phyloP scores from a whole-genome alignment of 257 asterid species.

The Voacanga thouarsii region DNA sequence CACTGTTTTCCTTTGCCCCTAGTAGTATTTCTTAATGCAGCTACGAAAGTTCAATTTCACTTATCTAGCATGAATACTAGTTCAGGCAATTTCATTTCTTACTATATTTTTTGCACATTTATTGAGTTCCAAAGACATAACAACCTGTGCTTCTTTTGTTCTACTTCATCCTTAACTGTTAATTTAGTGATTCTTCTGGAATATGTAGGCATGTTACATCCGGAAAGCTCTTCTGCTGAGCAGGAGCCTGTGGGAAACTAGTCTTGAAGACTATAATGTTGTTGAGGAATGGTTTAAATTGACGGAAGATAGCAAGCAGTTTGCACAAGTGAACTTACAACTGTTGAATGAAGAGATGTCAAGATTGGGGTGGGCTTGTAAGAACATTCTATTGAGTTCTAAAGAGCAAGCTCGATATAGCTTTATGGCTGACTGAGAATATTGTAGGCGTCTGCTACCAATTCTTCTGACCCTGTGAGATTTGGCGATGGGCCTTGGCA shows the following conservation, averaged over 20 bases:
- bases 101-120: neutral
- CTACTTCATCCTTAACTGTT: neutral
- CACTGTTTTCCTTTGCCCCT: neutral
- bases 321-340: conserved; percentile 30
- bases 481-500: neutral
- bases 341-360: conserved; percentile 50
- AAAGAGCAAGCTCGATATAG: conserved; percentile 67
- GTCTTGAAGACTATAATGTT: conserved; percentile 31
- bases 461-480: neutral
- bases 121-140: neutral
- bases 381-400: conserved; percentile 63
- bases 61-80: neutral
- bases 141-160: neutral
- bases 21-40: neutral
- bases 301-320: conserved; percentile 57
- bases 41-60: neutral
- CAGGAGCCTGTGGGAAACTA: conserved; percentile 26
- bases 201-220: conserved; percentile 57
- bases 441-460: neutral
- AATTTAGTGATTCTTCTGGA: conserved; percentile 4
- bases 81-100: neutral
- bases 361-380: conserved; percentile 64
- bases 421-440: conserved; percentile 38
- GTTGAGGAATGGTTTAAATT: conserved; percentile 49
- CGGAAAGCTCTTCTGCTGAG: conserved; percentile 42